phyloP scores from a whole-genome alignment of 441 rosid genomes.

The Brassica balearica region DNA sequence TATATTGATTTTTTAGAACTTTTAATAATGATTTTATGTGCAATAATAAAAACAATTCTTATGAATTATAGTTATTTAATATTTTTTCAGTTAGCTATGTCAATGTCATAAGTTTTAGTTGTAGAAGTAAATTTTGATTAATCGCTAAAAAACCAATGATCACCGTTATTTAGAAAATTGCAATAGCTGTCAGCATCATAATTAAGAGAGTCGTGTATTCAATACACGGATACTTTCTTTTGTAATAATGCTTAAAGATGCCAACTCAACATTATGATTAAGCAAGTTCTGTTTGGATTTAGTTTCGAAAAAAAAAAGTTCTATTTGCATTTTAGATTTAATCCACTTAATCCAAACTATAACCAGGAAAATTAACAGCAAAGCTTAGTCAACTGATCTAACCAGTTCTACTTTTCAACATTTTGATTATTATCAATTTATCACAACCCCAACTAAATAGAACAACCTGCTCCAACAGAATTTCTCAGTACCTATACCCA shows the following conservation, averaged over 20 bases:
- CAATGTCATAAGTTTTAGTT: too few species aligned
- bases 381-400: constrained; percentile 2
- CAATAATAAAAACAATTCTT: too few species aligned
- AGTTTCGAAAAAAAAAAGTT: not conserved
- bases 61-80: too few species aligned
- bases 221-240: too few species aligned
- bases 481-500: constrained; percentile 55
- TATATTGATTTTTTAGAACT: too few species aligned
- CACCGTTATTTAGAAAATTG: not conserved
- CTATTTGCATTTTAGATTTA: constrained; percentile 20
- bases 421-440: not conserved
- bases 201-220: too few species aligned
- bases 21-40: too few species aligned
- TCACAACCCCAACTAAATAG: not conserved
- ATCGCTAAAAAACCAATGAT: too few species aligned
- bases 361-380: constrained; percentile 22
- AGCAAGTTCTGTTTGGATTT: not conserved
- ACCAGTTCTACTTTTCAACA: not conserved
- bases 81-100: too few species aligned
- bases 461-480: not conserved
- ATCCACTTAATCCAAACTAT: constrained; percentile 28
- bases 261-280: not conserved
- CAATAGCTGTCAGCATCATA: not conserved
- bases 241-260: too few species aligned
- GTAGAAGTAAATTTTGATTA: not conserved